Percentiles rank a stretch among this genome's conserved stretches.
These are phyloP conservation scores for Sphaerulina populicola DNA, from an alignment of 2,329 filamentous ascomycete species.

Conservation along the genomic window DNA sequence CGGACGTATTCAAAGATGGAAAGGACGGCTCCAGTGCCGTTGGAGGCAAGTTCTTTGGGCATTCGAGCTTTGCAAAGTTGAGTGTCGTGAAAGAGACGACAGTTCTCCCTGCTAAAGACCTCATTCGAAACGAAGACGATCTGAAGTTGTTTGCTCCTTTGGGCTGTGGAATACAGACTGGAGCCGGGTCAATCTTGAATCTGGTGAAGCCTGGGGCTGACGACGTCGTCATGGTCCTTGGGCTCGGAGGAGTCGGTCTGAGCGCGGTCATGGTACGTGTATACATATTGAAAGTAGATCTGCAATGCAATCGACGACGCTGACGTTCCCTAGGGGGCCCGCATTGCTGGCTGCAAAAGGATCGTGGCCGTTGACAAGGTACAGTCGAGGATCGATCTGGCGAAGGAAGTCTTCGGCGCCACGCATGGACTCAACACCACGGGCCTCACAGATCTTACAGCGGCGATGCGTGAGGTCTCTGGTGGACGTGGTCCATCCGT, in stretches of 20 bases:
- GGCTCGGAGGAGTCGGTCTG: conserved; percentile 23
- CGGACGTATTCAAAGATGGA: conserved; percentile 17
- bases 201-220: conserved; percentile 19
- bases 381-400: conserved; percentile 31
- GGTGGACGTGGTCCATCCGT: conserved; percentile 35
- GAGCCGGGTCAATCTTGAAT: conserved; percentile 24
- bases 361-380: conserved; percentile 37
- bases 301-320: not conserved
- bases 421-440: conserved; percentile 35
- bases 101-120: conserved; percentile 19
- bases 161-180: conserved; percentile 27
- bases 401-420: conserved; percentile 33
- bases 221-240: conserved; percentile 22
- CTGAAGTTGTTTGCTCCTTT: conserved; percentile 22
- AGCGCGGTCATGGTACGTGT: conserved; percentile 34
- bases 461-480: conserved; percentile 29
- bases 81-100: conserved; percentile 22
- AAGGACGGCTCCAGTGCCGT: conserved; percentile 12
- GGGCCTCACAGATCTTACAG: conserved; percentile 21
- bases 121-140: conserved; percentile 21
- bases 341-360: conserved; percentile 24
- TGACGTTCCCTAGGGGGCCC: conserved; percentile 18
- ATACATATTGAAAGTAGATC: too few species aligned
- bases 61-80: conserved; percentile 23
- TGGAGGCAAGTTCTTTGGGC: conserved; percentile 26